Evolutionary conservation across 768 basidiomycete species (phyloP), one percentile per base, ranked within the genome.

Genomic region (Clathrus columnatus): DNA sequence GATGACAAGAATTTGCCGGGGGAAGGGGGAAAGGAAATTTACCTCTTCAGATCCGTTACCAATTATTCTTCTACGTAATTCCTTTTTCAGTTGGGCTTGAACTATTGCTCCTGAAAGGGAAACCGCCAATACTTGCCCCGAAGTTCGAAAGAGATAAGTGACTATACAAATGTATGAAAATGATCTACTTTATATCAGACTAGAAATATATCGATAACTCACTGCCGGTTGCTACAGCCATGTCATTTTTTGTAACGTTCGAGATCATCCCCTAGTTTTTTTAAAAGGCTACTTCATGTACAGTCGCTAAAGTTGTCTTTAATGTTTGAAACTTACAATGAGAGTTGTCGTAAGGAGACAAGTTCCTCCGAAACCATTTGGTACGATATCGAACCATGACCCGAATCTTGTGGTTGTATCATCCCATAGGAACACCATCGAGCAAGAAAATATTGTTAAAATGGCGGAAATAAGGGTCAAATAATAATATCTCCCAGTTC

Each of bases 111-210:
- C 89, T 61, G 84, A 84, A 46, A 94, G 72, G 62, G 89, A 88
- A 52, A 99, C 95, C 30, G 95, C 96, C 53, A 97, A 77, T 21
- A 96, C 96, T 73, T 97, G 95, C 2, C 94, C 94, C 17, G 90
- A 87, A 7, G 91, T 93, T 60, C 94, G 76, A 75, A 94, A 95
- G 47, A 96, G 75, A 69, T 98, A 98, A 28, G 88, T 89, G 63
- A 94, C 92, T 95, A 62, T 17, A 47, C 14, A 54, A 6, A 29
- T n/a, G n/a, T n/a, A n/a, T n/a, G n/a, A n/a, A n/a, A n/a, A n/a
- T n/a, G n/a, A n/a, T n/a, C n/a, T n/a, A n/a, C n/a, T n/a, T n/a
- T n/a, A n/a, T n/a, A n/a, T n/a, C n/a, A n/a, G n/a, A n/a, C n/a
- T n/a, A n/a, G n/a, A n/a, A n/a, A n/a, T n/a, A n/a, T n/a, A n/a